Base-by-base conservation (phyloP, 768 basidiomycete species). In the Mycena pura region DNA sequence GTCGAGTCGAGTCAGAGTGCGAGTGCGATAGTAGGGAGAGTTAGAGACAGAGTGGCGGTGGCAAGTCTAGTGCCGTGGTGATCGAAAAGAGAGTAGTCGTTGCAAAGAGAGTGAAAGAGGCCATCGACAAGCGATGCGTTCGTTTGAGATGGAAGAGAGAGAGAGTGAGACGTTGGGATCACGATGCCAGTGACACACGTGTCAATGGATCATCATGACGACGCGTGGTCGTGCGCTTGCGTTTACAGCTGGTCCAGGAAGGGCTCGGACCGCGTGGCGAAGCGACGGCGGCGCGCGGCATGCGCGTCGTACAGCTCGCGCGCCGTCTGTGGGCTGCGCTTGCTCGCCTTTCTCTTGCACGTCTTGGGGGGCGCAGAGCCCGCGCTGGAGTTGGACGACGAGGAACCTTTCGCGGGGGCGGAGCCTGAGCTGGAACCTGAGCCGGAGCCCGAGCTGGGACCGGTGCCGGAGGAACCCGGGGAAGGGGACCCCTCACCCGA, bases 41-140 rank as follows among this genome's bases (percentile, higher is more conserved):
- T 9, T 29, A 17, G 46, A 51, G 49, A 46, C 39, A 59, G 46
- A n/a, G n/a, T n/a, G n/a, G n/a, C 28, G 38, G 52, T 57, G 62
- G 53, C 62, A 48, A 53, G 62, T 63, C 56, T 50, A 56, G 62
- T 63, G 56, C n/a, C n/a, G n/a, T n/a, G n/a, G n/a, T n/a, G 46
- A 43, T 10, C 22, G 25, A 62, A 63, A 63, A 27, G 62, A 63
- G 49, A 57, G 62, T 40, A 27, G 6, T 21, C n/a, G 43, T 14
- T 48, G 57, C 25, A 45, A 44, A 51, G 34, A 36, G 10, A 31
- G 28, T 3, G 62, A 51, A 55, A 57, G 61, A 29, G 8, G 52
- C 40, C 25, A 54, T 61, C 51, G 46, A 51, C 40, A 53, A 55
- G 53, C 44, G 51, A 58, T 45, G 29, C n/a, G n/a, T n/a, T n/a